Percentiles rank a stretch among this genome's conserved stretches.
Conservation (phyloP, 1,284 basidiomycete species). For the Ceratobasidium papillatum region DNA sequence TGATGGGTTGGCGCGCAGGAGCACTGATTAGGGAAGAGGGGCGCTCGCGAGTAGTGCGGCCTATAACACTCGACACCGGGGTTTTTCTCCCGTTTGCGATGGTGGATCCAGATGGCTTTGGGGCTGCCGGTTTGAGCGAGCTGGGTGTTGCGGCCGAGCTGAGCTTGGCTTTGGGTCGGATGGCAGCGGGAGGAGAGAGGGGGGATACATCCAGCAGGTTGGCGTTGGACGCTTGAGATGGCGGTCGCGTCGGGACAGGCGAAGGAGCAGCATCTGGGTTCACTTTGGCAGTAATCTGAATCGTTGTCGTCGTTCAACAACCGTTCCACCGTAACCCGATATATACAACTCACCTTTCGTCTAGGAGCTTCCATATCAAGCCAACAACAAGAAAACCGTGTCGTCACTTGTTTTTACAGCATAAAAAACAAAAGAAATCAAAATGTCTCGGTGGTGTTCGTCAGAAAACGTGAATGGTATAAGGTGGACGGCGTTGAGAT, state of each 20-base stretch:
- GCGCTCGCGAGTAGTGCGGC: constrained; percentile 20
- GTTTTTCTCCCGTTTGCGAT: constrained; percentile 12
- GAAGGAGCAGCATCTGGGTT: not conserved
- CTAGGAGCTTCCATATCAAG: constrained; percentile 12
- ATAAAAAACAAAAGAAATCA: not conserved
- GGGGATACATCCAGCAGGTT: not conserved
- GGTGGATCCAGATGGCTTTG: not conserved
- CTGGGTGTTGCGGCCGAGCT: not conserved
- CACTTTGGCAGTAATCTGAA: constrained; percentile 34
- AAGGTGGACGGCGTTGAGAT: constrained; percentile 24
- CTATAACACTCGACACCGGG: constrained; percentile 11
- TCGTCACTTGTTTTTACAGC: too few relatives aligned
- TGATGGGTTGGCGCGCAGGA: not conserved
- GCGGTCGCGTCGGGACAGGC: constrained; percentile 3
- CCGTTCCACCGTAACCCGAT: not conserved
- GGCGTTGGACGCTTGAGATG: constrained; percentile 15
- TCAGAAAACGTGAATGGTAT: constrained; percentile 12
- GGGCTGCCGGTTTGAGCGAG: not conserved
- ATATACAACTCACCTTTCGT: constrained; percentile 30
- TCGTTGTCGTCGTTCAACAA: constrained; percentile 21
- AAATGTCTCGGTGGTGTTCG: not conserved
- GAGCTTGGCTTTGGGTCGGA: constrained; percentile 28
- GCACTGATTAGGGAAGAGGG: constrained; percentile 16
- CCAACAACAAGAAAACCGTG: too few relatives aligned
- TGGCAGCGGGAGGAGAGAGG: constrained; percentile 1